Evolutionary conservation across 2,329 filamentous ascomycete species (phyloP), one percentile per base, ranked within the genome.

Genomic region (Aspergillus ruber): DNA sequence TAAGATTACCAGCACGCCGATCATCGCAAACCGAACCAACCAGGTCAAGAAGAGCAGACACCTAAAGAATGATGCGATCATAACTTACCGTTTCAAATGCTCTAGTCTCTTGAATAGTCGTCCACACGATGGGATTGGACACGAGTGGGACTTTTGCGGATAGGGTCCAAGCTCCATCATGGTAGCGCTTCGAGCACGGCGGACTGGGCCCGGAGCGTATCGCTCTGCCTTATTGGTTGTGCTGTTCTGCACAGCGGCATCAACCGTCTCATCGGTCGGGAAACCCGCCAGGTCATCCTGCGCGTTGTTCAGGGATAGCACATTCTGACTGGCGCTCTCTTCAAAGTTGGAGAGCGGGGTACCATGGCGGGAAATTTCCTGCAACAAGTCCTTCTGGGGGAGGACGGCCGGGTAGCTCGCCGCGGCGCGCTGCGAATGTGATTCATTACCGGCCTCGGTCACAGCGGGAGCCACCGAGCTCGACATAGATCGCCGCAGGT

Each of bases 71-170:
- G 61, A 49, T 55, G 44, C 45, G 57, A 12, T 17, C n/a, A 25
- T 12, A 15, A 58, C 86, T 83, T 88, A 95, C 89, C 91, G 85
- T 81, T 98, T 98, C 65, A 98, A 83, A 75, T 98, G 93, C 76
- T 98, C 93, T 76, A 98, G 82, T 72, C 93, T 85, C 84, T 98
- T 98, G 81, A 98, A 98, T 53, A 96, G 81, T 63, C 93, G 86
- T 46, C 93, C 93, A 68, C 93, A 98, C 47, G 91, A 94, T 23
- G 93, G 93, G 63, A 98, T 98, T n/a, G 93, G 93, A 75, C 93
- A 98, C 2, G 91, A 97, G 72, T 98, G 93, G 36, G 90, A 95
- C 73, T 98, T 98, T 66, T 95, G 89, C 44, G 93, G 90, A 67
- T 97, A 97, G 12, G 94, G 93, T 27, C 89, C 90, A 54, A 96